Conservation (phyloP, 192 early-diverging fungal genomes). For the Pilobolus umbonatus region DNA sequence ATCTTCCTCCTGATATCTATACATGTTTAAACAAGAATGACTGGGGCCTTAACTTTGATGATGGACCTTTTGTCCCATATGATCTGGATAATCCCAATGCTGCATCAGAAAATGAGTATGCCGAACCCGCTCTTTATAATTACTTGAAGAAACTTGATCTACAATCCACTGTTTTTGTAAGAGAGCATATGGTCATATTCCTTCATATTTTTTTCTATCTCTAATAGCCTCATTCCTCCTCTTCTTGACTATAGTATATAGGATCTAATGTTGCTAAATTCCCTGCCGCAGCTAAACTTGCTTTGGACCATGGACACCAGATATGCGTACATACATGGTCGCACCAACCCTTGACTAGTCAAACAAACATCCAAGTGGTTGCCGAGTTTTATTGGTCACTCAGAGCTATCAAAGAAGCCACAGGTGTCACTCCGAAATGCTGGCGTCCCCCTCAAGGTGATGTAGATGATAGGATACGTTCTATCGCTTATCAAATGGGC, state of each 20-base stretch:
- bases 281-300: conserved; percentile 35
- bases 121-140: conserved; percentile 23
- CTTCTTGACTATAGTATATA: conserved; percentile 31
- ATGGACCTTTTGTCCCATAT: conserved; percentile 29
- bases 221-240: not conserved
- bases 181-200: not conserved
- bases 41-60: conserved; percentile 45
- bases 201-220: not conserved
- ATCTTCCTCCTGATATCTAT: conserved; percentile 14
- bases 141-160: conserved; percentile 14
- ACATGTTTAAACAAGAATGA: conserved; percentile 25
- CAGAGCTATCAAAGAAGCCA: conserved; percentile 39
- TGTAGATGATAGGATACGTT: conserved; percentile 41
- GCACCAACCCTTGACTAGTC: conserved; percentile 44
- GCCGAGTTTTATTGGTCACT: conserved; percentile 42
- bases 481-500: conserved; percentile 27
- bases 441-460: conserved; percentile 48
- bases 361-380: conserved; percentile 39
- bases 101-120: conserved; percentile 4
- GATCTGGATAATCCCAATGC: not conserved
- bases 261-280: conserved; percentile 37
- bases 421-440: conserved; percentile 37
- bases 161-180: conserved; percentile 18
- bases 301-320: conserved; percentile 47
- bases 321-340: conserved; percentile 52